A percentile compares a stretch with the other conserved stretches of the same genome.
These are phyloP conservation scores for Paramecium primaurelia DNA, from an alignment of 73 alveolate species.

Conservation along the genomic window DNA sequence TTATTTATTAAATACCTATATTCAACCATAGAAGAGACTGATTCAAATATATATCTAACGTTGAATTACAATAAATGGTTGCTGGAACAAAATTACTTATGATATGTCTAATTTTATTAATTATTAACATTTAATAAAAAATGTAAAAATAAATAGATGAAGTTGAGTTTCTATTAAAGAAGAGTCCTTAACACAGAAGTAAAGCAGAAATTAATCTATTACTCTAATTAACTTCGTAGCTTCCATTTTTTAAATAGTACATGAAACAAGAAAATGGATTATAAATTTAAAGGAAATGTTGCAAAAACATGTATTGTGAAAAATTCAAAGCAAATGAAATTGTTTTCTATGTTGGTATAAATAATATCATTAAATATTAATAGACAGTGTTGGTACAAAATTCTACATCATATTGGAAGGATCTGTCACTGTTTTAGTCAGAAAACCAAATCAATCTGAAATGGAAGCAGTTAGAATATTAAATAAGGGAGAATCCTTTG, in stretches of 20 bases:
- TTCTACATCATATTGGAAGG: conserved; percentile 29
- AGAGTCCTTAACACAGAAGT: not conserved
- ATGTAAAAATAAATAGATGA: not conserved
- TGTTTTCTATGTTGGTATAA: not conserved
- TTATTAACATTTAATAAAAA: not conserved
- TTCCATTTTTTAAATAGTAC: not conserved
- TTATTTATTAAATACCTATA: not conserved
- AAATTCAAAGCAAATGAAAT: not conserved
- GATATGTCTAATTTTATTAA: not conserved
- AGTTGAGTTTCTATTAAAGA: not conserved
- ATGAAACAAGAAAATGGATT: not conserved
- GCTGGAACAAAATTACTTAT: not conserved
- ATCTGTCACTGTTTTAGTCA: not conserved
- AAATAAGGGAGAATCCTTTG: conserved; percentile 44
- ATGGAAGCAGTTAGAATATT: not conserved
- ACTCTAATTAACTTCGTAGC: not conserved
- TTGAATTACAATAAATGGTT: not conserved
- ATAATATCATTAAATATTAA: not conserved
- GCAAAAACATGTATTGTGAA: not conserved
- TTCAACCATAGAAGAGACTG: not conserved
- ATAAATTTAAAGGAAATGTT: not conserved
- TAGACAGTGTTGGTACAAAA: conserved; percentile 26
- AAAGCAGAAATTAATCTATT: not conserved
- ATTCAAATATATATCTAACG: not conserved
- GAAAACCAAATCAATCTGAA: not conserved